Evolutionary conservation across 1,139 yeast species (phyloP).

Genomic region (Taphrina pruni): DNA sequence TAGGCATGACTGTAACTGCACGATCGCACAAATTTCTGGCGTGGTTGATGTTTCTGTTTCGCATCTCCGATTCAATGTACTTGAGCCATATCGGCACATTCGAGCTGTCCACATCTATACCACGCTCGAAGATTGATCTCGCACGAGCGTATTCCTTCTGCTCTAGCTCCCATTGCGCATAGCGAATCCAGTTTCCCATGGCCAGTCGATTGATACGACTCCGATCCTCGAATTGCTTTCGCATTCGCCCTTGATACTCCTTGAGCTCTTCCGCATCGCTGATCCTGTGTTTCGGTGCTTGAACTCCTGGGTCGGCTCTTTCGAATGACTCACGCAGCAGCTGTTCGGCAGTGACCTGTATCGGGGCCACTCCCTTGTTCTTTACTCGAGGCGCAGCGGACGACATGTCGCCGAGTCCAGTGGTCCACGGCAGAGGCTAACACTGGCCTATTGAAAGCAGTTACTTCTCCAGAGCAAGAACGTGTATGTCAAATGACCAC

Average conservation of each 20-base stretch:
- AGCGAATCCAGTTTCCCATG: conserved; percentile 87
- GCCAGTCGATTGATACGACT: conserved; percentile 80
- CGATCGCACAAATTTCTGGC: conserved; percentile 85
- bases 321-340: conserved; percentile 64
- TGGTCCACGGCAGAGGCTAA: background rate
- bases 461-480: background rate
- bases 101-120: conserved; percentile 73
- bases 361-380: conserved; percentile 58
- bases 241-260: conserved; percentile 73
- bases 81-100: conserved; percentile 85
- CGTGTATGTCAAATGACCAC: too few species aligned
- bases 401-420: conserved; percentile 10
- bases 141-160: conserved; percentile 79
- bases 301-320: conserved; percentile 55
- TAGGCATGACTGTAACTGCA: conserved; percentile 74
- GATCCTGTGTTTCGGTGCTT: conserved; percentile 57
- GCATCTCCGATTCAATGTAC: conserved; percentile 78
- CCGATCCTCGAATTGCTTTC: conserved; percentile 85
- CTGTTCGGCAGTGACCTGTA: conserved; percentile 64
- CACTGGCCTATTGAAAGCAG: background rate
- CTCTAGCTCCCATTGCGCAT: conserved; percentile 85
- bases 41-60: conserved; percentile 76
- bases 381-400: conserved; percentile 49
- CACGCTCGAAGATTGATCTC: conserved; percentile 86
- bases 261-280: conserved; percentile 53